Conservation (phyloP, 345 rosid species). For the Reutealis trisperma region DNA sequence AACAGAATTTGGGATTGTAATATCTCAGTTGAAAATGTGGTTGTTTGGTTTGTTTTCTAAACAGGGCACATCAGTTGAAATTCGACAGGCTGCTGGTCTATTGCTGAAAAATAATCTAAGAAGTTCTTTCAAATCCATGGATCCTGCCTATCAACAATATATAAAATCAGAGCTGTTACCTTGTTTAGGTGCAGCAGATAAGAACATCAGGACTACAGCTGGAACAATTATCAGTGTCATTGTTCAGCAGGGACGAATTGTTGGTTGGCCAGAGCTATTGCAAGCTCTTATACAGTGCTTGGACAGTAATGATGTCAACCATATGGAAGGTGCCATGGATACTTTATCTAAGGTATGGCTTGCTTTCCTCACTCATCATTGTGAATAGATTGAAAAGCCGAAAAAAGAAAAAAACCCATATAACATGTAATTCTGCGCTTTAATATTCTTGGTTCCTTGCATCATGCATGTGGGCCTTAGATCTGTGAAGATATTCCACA, state of each 20-base stretch:
- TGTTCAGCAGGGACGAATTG: conserved; percentile 63
- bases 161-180: conserved; percentile 80
- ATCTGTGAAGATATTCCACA: conserved; percentile 95
- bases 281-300: conserved; percentile 75
- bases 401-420: background rate
- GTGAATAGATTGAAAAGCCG: background rate
- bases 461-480: conserved; percentile 30
- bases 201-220: conserved; percentile 77
- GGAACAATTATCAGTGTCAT: conserved; percentile 84
- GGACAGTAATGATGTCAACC: conserved; percentile 81
- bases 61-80: conserved; percentile 78
- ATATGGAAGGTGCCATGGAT: conserved; percentile 99
- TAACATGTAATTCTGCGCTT: background rate
- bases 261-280: conserved; percentile 85
- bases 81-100: conserved; percentile 97
- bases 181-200: conserved; percentile 82
- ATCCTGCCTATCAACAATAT: conserved; percentile 58
- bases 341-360: conserved; percentile 76
- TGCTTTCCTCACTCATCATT: background rate
- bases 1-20: background rate
- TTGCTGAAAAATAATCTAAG: conserved; percentile 82
- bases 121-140: conserved; percentile 61
- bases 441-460: background rate
- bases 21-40: background rate
- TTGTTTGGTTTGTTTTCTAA: conserved; percentile 11